Base-by-base conservation (phyloP, 305 asterid species). In the Fraxinus nigra region DNA sequence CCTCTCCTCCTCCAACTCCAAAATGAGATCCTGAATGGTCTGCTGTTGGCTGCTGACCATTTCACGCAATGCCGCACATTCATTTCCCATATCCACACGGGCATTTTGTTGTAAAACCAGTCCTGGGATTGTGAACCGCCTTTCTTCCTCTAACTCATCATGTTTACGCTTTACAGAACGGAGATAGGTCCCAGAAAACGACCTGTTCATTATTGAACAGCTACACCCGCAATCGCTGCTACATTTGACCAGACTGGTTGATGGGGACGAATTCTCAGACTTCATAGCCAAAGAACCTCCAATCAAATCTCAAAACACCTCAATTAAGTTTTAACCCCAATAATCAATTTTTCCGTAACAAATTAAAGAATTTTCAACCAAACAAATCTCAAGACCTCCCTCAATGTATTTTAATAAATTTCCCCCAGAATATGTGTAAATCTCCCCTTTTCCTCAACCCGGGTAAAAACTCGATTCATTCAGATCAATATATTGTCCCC, bases 1-100 rank as follows among this genome's bases (percentile, higher is more conserved):
- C 82, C 99, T 94, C 90, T 97, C 99, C 90, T 93, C 98, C 35
- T 97, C 99, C 90, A 97, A 85, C 89, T 97, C 99, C n/a, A 81
- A 37, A n/a, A 88, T 85, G 82, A 97, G 92, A 26, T 93, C 98
- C 85, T 90, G 93, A 85, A 97, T 92, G 7, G 89, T 90, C 79
- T 87, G 88, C 84, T 94, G 99, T 82, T 97, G 98, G 82, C 88
- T 91, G 84, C 85, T 22, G 63, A 97, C 97, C 79, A 90, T 90
- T 85, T 97, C 98, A 10, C 98, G 94, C 80, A 97, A 84, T 8
- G 93, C 97, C 30, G 69, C 86, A 78, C 97, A 92, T 85, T 97
- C 99, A 38, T 93, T 93, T 72, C 81, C 99, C 24, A 92, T 83
- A 78, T 94, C 97, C 75, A 94, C 88, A 34, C 97, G 97, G 38